These are phyloP conservation scores for Pelargonium fulgidum DNA, from an alignment of 441 rosid species.

Conservation along the genomic window DNA sequence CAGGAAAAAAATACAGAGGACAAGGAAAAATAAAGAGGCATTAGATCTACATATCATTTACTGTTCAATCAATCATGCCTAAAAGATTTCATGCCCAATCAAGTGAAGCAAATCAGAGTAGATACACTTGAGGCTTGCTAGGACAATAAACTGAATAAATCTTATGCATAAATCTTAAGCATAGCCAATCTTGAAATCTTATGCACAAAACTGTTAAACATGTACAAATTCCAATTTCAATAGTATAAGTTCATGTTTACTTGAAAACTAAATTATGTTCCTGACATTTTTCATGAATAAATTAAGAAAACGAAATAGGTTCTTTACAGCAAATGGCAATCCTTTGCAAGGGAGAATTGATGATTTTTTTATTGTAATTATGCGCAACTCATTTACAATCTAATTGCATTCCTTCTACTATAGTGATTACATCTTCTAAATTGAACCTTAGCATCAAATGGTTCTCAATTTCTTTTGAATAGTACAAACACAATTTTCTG, in stretches of 20 bases:
- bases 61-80: neutral
- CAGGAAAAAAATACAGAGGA: neutral
- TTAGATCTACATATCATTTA: constrained; percentile 13
- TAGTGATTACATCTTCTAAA: neutral
- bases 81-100: constrained; percentile 10
- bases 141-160: too few species aligned
- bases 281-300: too few species aligned
- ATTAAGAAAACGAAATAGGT: too few species aligned
- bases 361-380: too few species aligned
- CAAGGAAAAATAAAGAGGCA: constrained; percentile 5
- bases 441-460: neutral
- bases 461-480: neutral
- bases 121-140: constrained; percentile 21
- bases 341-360: too few species aligned
- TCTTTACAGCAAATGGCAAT: too few species aligned
- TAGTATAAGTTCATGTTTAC: too few species aligned
- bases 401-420: neutral
- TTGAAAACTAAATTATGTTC: too few species aligned
- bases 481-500: neutral
- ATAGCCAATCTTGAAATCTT: too few species aligned
- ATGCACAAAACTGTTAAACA: too few species aligned
- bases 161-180: too few species aligned
- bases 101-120: constrained; percentile 18
- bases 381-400: neutral
- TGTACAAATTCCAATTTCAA: too few species aligned